Conservation (phyloP, 257 asterid genomes). For the Solanum paucissectum region DNA sequence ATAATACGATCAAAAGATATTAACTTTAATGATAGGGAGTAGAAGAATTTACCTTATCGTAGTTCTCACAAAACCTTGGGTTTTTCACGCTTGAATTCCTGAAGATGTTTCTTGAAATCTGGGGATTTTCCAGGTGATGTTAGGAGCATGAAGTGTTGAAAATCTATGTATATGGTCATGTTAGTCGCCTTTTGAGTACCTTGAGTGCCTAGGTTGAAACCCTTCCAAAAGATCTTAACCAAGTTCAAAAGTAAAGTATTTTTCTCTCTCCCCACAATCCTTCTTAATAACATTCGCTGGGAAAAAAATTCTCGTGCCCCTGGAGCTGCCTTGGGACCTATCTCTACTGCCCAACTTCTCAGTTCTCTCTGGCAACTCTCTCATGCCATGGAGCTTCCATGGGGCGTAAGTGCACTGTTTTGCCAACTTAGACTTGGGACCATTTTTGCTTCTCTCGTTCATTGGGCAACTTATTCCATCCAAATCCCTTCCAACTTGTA, state of each 20-base stretch:
- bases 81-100: neutral
- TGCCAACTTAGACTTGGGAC: neutral
- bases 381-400: neutral
- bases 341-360: neutral
- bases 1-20: neutral
- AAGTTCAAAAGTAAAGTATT: neutral
- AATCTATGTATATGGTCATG: neutral
- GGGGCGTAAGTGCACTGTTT: neutral
- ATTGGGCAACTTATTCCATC: neutral
- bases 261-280: neutral
- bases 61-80: neutral
- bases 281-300: neutral
- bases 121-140: neutral
- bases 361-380: neutral
- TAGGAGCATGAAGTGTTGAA: neutral
- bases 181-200: neutral
- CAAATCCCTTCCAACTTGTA: neutral
- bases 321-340: neutral
- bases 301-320: neutral
- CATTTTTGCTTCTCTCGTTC: neutral
- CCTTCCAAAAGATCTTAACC: neutral
- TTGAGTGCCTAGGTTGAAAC: neutral
- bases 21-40: neutral
- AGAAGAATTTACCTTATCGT: neutral
- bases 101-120: neutral